Evolutionary conservation across 441 rosid species (phyloP), one percentile per base, ranked within the genome.

Genomic region (Erodium moschatum): DNA sequence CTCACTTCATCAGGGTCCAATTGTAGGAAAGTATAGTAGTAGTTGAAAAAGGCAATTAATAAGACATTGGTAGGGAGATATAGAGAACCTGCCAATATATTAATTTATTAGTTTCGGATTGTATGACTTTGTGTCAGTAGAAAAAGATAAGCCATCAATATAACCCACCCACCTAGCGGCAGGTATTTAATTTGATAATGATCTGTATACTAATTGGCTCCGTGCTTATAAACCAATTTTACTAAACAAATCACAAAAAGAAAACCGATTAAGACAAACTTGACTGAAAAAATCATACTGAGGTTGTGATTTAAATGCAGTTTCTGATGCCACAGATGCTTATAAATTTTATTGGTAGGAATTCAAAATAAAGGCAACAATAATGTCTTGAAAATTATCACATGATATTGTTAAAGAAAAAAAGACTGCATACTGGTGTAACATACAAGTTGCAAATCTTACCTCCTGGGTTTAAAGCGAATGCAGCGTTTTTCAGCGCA

Each of bases 1-100:
- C 99, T 94, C 68, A 94, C 92, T 78, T 94, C 96, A 70, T 94
- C 99, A 40, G 97, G 97, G 74, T 89, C 99, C 85, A 91, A 79
- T 85, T 94, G 99, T 62, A 91, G 86, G 84, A 94, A 94, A 65
- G 99, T 91, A 81, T 94, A 91, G 82, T 91, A 94, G 83, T 91
- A 91, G 86, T 91, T 94, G 87, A 94, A 94, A 86, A 94, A 91
- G 71, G 97, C 97, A 74, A 94, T 88, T 78, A 91, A 81, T 40
- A 94, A 74, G 75, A 94, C 88, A 72, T 91, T 94, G 68, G 97
- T 89, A 3, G 99, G 96, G 61, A 94, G 87, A 75, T 94, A 94
- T 71, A 94, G 78, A 52, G 97, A 85, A 77, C 97, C 99, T 94
- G 72, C 83, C 82, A 73, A 67, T 5, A 75, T 52, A 48, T 65